Conservation (phyloP, 2,329 filamentous ascomycete genomes). For the Zymoseptoria pseudotritici region DNA sequence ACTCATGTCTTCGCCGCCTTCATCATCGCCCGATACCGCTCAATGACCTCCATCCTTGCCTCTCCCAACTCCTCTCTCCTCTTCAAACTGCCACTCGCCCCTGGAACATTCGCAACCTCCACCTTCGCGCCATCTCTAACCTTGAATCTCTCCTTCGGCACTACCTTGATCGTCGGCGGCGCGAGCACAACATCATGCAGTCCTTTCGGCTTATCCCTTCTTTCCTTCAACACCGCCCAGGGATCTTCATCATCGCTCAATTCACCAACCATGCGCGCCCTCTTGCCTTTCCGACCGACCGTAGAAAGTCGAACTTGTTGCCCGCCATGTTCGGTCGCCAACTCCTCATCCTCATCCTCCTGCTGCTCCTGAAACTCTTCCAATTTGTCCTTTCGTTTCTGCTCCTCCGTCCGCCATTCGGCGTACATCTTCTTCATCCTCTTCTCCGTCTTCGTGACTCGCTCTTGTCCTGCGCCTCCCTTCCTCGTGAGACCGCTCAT, state of each 20-base stretch:
- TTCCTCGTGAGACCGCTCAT: constrained; percentile 57
- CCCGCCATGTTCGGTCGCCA: constrained; percentile 57
- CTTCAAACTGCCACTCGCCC: constrained; percentile 61
- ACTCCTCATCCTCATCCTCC: constrained; percentile 51
- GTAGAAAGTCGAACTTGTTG: constrained; percentile 57
- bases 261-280: constrained; percentile 36
- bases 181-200: constrained; percentile 59
- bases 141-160: constrained; percentile 57
- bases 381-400: constrained; percentile 67
- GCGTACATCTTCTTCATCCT: constrained; percentile 58
- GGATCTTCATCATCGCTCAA: constrained; percentile 58
- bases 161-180: constrained; percentile 64
- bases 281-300: constrained; percentile 42
- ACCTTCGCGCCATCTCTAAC: constrained; percentile 58
- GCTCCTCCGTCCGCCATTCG: constrained; percentile 67
- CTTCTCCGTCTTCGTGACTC: constrained; percentile 74
- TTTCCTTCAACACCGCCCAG: constrained; percentile 66
- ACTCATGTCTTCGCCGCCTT: constrained; percentile 38
- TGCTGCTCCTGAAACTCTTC: constrained; percentile 63
- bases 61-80: constrained; percentile 65
- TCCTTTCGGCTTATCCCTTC: constrained; percentile 49
- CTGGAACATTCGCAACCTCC: constrained; percentile 61
- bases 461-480: constrained; percentile 55
- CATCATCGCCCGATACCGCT: constrained; percentile 66
- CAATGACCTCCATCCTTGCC: constrained; percentile 63